These are phyloP conservation scores for Colletotrichum sp. DNA, from an alignment of 2,329 filamentous ascomycete species.

Conservation along the genomic window DNA sequence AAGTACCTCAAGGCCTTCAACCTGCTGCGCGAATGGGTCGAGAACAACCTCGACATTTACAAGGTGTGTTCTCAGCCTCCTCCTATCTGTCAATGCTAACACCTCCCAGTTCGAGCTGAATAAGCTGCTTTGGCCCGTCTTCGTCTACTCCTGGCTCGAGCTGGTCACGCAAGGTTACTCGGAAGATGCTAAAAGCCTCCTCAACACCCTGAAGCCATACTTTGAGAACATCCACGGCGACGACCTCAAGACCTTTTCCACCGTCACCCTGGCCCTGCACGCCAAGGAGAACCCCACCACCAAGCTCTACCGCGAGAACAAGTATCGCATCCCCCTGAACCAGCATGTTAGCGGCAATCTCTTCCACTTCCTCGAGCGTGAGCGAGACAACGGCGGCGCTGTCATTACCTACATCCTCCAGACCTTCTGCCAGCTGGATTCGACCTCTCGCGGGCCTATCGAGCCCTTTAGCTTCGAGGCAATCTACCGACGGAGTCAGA, in stretches of 20 bases:
- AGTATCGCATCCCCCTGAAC: constrained; percentile 90
- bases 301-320: constrained; percentile 82
- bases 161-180: constrained; percentile 75
- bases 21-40: constrained; percentile 81
- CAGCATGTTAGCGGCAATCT: constrained; percentile 82
- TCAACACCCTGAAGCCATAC: constrained; percentile 66
- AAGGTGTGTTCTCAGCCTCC: constrained; percentile 59
- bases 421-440: constrained; percentile 61
- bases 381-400: constrained; percentile 79
- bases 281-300: constrained; percentile 77
- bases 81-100: constrained; percentile 20
- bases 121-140: constrained; percentile 90
- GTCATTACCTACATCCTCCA: constrained; percentile 78
- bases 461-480: constrained; percentile 69
- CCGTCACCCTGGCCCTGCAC: constrained; percentile 79
- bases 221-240: constrained; percentile 83
- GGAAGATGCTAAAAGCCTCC: constrained; percentile 76
- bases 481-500: constrained; percentile 60
- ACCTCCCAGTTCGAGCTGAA: constrained; percentile 75
- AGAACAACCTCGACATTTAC: constrained; percentile 92
- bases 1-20: constrained; percentile 81
- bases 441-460: constrained; percentile 65
- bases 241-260: constrained; percentile 77
- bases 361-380: constrained; percentile 88
- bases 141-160: constrained; percentile 90